Evolutionary conservation across 306 rosid genomes (phyloP).

Genomic region (Hylodesmum podocarpum): DNA sequence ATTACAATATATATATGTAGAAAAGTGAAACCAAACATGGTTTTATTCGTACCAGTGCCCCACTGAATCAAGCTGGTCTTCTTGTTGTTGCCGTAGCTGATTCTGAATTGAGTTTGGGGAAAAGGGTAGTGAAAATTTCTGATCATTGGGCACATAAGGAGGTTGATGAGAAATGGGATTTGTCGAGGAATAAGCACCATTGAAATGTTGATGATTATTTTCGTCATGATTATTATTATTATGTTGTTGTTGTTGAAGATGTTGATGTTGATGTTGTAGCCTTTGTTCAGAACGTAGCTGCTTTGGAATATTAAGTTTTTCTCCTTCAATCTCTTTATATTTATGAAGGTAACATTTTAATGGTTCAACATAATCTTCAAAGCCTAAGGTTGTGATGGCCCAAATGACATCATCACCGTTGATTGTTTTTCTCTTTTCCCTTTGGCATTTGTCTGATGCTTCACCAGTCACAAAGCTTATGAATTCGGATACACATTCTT

Average conservation of each 20-base stretch:
- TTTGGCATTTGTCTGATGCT: constrained; percentile 77
- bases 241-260: constrained; percentile 26
- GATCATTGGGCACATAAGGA: constrained; percentile 52
- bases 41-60: constrained; percentile 43
- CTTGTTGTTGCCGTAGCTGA: constrained; percentile 59
- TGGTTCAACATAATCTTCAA: constrained; percentile 63
- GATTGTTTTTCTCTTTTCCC: constrained; percentile 71
- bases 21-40: neutral
- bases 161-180: constrained; percentile 53
- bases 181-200: constrained; percentile 47
- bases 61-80: constrained; percentile 48
- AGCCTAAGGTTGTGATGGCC: constrained; percentile 78
- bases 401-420: constrained; percentile 74
- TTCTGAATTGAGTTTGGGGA: constrained; percentile 56
- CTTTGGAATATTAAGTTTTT: constrained; percentile 62
- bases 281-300: constrained; percentile 36
- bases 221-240: constrained; percentile 20
- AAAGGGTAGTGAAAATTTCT: constrained; percentile 52
- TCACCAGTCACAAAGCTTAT: constrained; percentile 73
- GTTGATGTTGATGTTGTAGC: constrained; percentile 35
- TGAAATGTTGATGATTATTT: constrained; percentile 33
- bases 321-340: constrained; percentile 71
- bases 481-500: constrained; percentile 81
- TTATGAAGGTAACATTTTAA: constrained; percentile 61
- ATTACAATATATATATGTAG: constrained; percentile 9